These are phyloP conservation scores for Aureobasidium sp. DNA, from an alignment of 2,329 filamentous ascomycete genomes.

Conservation along the genomic window DNA sequence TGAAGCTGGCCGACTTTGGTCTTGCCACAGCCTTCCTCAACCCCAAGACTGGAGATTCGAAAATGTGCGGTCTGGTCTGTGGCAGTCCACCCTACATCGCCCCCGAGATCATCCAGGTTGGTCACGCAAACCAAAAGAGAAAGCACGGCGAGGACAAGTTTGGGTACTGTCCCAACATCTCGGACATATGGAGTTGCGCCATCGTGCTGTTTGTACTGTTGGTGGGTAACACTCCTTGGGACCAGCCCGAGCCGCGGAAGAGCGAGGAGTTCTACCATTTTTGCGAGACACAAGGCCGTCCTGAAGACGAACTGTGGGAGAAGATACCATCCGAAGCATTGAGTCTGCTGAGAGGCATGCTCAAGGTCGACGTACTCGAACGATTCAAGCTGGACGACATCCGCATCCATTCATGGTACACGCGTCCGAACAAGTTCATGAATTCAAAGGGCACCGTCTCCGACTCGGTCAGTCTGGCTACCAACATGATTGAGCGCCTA, in stretches of 20 bases:
- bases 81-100: constrained; percentile 96
- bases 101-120: constrained; percentile 65
- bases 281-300: constrained; percentile 63
- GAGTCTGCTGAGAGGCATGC: constrained; percentile 86
- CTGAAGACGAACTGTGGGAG: constrained; percentile 78
- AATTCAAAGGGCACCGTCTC: constrained; percentile 63
- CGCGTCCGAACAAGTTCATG: constrained; percentile 68
- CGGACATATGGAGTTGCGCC: constrained; percentile 95
- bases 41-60: constrained; percentile 61
- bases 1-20: constrained; percentile 96
- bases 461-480: constrained; percentile 80
- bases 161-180: constrained; percentile 68
- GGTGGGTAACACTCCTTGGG: constrained; percentile 96
- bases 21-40: constrained; percentile 90
- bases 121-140: constrained; percentile 37
- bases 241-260: constrained; percentile 66
- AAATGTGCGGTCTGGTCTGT: constrained; percentile 81
- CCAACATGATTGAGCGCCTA: constrained; percentile 85
- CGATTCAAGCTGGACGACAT: constrained; percentile 84
- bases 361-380: constrained; percentile 65
- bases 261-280: constrained; percentile 94
- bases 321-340: constrained; percentile 64
- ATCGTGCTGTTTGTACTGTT: constrained; percentile 95
- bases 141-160: constrained; percentile 38
- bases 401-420: constrained; percentile 91